A percentile compares a stretch with the other conserved stretches of the same genome.
Conservation (phyloP, 2,329 filamentous ascomycete species). For the Albifimbria verrucaria region DNA sequence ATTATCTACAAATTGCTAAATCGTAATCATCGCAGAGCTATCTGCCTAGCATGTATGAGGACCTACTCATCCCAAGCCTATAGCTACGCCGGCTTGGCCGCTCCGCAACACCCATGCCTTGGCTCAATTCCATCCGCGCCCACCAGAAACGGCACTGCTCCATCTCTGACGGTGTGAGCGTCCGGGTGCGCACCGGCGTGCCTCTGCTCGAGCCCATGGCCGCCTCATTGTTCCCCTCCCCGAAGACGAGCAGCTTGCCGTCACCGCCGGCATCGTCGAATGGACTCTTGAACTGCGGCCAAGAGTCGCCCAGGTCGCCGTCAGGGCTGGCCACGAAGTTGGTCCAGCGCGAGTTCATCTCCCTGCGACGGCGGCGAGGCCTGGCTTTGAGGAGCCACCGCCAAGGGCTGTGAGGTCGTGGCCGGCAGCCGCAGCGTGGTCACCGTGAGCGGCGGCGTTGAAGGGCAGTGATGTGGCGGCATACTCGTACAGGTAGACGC, state of each 20-base stretch:
- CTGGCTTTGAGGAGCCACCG: conserved; percentile 20
- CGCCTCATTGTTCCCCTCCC: conserved; percentile 55
- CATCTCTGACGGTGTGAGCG: conserved; percentile 39
- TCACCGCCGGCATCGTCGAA: conserved; percentile 20
- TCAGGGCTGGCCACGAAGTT: conserved; percentile 28
- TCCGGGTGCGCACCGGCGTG: conserved; percentile 38
- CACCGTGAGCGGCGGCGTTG: conserved; percentile 44
- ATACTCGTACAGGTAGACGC: conserved; percentile 57
- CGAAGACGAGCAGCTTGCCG: conserved; percentile 52
- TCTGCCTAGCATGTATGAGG: no score
- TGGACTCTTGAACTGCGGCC: conserved; percentile 42
- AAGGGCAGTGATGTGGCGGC: conserved; percentile 40
- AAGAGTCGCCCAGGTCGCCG: conserved; percentile 22
- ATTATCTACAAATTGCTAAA: no score
- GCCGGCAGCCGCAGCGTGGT: conserved; percentile 40
- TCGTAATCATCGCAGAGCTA: no score
- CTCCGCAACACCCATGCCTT: conserved; percentile 17
- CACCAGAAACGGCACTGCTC: conserved; percentile 60
- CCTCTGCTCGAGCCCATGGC: conserved; percentile 36
- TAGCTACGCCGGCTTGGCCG: neutral
- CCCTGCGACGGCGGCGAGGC: conserved; percentile 35
- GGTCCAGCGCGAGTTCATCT: conserved; percentile 42
- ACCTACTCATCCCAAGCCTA: no score
- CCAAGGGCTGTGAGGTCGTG: conserved; percentile 37
- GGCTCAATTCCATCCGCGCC: conserved; percentile 39